Evolutionary conservation across 2,329 filamentous ascomycete species (phyloP).

Genomic region (Elsinoe fawcettii): DNA sequence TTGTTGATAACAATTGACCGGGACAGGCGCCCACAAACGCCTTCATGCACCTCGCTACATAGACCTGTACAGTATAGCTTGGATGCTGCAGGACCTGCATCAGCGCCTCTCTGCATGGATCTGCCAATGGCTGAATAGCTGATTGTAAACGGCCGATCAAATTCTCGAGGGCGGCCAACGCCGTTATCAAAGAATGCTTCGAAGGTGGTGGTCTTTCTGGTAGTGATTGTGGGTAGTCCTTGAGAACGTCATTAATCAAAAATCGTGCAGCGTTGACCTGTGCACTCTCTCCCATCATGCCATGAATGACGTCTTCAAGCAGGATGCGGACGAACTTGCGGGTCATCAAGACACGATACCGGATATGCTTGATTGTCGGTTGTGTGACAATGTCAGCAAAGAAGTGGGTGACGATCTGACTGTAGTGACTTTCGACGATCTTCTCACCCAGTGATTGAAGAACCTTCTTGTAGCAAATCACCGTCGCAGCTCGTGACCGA

Average conservation of each 20-base stretch:
- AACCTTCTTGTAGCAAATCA: constrained; percentile 77
- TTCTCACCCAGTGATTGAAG: constrained; percentile 71
- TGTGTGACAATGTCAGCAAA: constrained; percentile 73
- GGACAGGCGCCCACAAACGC: constrained; percentile 84
- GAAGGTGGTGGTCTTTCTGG: constrained; percentile 82
- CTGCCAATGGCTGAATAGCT: constrained; percentile 69
- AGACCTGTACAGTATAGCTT: constrained; percentile 91
- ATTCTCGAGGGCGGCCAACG: constrained; percentile 70
- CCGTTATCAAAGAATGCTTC: constrained; percentile 74
- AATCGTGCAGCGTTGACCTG: constrained; percentile 74
- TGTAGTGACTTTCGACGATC: constrained; percentile 74
- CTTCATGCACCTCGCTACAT: constrained; percentile 77
- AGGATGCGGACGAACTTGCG: constrained; percentile 77
- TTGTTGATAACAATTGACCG: constrained; percentile 79
- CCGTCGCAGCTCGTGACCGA: constrained; percentile 70
- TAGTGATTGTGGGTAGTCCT: constrained; percentile 85
- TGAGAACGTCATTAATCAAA: constrained; percentile 79
- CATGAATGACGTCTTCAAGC: constrained; percentile 74
- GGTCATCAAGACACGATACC: constrained; percentile 78
- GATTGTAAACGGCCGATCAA: constrained; percentile 75
- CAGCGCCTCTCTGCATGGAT: constrained; percentile 75
- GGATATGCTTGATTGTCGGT: constrained; percentile 67
- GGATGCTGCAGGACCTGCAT: constrained; percentile 88
- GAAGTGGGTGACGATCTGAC: constrained; percentile 71
- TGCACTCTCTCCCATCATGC: constrained; percentile 79